Evolutionary conservation across 2,329 filamentous ascomycete species (phyloP), one percentile per base, ranked within the genome.

Genomic region (Berkeleyomyces rouxiae): DNA sequence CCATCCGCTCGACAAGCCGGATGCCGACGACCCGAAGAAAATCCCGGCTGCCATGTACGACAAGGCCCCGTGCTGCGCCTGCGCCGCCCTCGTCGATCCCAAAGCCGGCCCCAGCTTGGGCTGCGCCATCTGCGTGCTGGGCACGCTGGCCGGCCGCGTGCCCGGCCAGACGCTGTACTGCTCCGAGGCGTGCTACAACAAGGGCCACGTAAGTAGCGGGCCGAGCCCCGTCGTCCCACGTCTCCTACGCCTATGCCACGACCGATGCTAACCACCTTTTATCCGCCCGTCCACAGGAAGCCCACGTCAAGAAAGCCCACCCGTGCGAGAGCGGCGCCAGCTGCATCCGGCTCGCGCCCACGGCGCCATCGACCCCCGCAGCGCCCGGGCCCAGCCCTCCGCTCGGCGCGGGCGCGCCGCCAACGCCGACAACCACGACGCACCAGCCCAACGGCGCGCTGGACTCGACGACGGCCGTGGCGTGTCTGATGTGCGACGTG

Each of bases 71-170:
- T 80, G 78, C 65, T 44, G 31, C 65, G 72, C 71, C 7, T 80
- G 78, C 65, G 65, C 68, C 1, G 70, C 70, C 60, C 47, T 65
- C 0, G 70, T 75, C 11, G 68, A 74, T 11, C 55, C 68, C 1
- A 70, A 72, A 51, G 68, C 73, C 7, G 73, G 78, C 6, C 57
- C 46, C 40, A 62, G 47, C n/a, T 63, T 75, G 1, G 74, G 74
- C 4, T 80, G 78, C 60, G 70, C 74, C 1, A 59, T 78, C 4
- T 80, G 78, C 67, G 75, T 79, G 66, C 68, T 75, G n/a, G 68
- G 77, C 1, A 65, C 69, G 9, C 70, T 74, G 46, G 71, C 74
- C 64, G 73, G 74, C 10, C 70, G 75, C 3, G 65, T 65, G 7
- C 68, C 70, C 59, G 69, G 69, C 39, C 66, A 76, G 62, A 74